Base-by-base conservation (phyloP, 192 early-diverging fungal genomes). In the Coemansia sp. region DNA sequence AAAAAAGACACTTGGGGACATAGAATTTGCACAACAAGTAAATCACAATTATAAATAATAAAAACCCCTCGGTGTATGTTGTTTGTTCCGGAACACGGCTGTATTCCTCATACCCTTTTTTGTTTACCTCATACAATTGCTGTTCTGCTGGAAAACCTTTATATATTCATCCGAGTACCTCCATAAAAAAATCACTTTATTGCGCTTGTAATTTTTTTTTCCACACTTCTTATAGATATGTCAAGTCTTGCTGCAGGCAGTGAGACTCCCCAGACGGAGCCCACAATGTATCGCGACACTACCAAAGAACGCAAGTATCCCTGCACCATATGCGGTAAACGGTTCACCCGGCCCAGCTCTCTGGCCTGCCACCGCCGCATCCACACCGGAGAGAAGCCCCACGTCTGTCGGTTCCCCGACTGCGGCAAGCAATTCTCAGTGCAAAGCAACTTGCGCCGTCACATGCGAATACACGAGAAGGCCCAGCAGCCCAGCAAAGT, bases 301-400 rank as follows among this genome's bases (percentile, higher is more conserved):
- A 21, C 45, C 35, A 75, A 76, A 47, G 72, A 76, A 48, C 72
- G 72, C 62, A 68, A 69, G 55, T 76, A 76, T 33, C 61, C 61
- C 7, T 76, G 72, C 57, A 42, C 65, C 9, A 33, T 63, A 18
- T 76, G 72, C 53, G 57, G 50, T 44, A 76, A 76, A 44, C 57
- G 66, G 19, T 76, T 76, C 50, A 76, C 72, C 0, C 57, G 72
- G 3, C 72, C 72, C 6, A 65, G 62, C 40, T 76, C 72, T 7
- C 51, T 76, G 19, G 62, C 72, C 7, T 76, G 72, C 59, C 81
- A 83, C 57, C 46, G 59, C n/a, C 60, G 59, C 53, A 69, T 57
- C 15, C 81, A 83, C 53, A 83, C 81, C 0, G 81, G 79, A 30
- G 60, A 68, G 26, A 60, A 65, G 49, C 79, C 81, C 1, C 76